Evolutionary conservation across 768 basidiomycete genomes (phyloP), one percentile per base, ranked within the genome.

Genomic region (Pholiota conissans): DNA sequence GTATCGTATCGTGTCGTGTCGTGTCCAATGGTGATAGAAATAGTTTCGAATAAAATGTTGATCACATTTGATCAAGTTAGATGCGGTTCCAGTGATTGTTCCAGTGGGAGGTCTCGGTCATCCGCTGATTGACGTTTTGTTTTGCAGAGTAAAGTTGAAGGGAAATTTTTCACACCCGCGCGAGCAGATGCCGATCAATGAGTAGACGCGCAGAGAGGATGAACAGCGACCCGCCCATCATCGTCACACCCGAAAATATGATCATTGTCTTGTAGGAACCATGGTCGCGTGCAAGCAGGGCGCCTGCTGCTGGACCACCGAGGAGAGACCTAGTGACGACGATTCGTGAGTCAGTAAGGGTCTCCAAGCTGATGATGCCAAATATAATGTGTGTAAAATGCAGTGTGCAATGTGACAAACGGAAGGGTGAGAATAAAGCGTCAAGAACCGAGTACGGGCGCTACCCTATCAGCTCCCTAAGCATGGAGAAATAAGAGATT

Each of bases 271-370:
- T 76, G 58, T 76, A 81, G 0, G 72, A 71, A 8, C 81, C 84
- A 32, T 79, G 71, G 35, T 73, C 69, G 29, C 57, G 68, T 22
- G 75, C 70, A 20, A 89, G 72, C 28, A 90, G 72, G 9, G 77
- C 79, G 0, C 89, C 89, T 11, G 84, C 87, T 11, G 78, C 76
- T 2, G 89, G 89, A 1, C 83, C 84, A 9, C 89, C 87, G 27
- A 85, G 69, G 20, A 90, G 74, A 1, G 87, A 79, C 26, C 88
- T 90, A 53, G 26, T 34, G 24, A 39, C 34, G 56, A 28, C 28
- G 49, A 40, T 32, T 11, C 9, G n/a, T 63, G 7, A 59, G 55
- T 46, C 30, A 35, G n/a, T 24, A 45, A 45, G 13, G n/a, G 3
- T 8, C 7, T 45, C 11, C n/a, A n/a, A n/a, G n/a, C n/a, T n/a